Percentiles rank a stretch among this genome's conserved stretches.
Evolutionary conservation across 2,329 filamentous ascomycete species (phyloP).

Genomic region (Xylaria sp.): DNA sequence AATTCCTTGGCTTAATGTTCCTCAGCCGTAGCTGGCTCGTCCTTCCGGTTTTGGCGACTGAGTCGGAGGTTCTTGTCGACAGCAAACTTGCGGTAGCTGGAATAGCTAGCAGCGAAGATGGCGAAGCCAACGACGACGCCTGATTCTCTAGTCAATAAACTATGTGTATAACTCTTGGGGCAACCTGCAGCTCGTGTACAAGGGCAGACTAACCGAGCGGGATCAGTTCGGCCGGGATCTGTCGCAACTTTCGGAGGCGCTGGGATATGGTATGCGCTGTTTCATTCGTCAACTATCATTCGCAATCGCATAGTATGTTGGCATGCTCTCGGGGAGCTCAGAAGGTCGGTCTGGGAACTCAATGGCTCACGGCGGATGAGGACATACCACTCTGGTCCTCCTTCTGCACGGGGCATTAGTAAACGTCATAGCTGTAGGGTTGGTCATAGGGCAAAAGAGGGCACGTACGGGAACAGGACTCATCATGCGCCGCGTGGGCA

Average conservation of each 20-base stretch:
- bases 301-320: not conserved
- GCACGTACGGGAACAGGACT: constrained; percentile 71
- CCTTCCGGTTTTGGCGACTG: constrained; percentile 64
- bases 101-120: constrained; percentile 80
- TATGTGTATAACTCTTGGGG: not conserved
- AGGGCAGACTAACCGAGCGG: constrained; percentile 75
- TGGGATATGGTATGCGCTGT: constrained; percentile 96
- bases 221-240: constrained; percentile 90
- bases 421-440: constrained; percentile 38
- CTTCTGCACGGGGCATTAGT: constrained; percentile 52
- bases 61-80: constrained; percentile 94
- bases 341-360: constrained; percentile 9
- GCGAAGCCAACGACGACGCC: constrained; percentile 88
- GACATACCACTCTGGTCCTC: constrained; percentile 70
- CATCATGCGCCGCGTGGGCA: constrained; percentile 68
- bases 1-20: constrained; percentile 38
- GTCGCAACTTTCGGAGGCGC: constrained; percentile 85
- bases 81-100: constrained; percentile 76
- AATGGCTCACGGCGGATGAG: constrained; percentile 28
- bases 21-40: constrained; percentile 36
- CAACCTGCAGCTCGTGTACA: constrained; percentile 31
- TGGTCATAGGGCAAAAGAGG: constrained; percentile 15
- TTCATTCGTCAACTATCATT: constrained; percentile 24
- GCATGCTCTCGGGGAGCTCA: constrained; percentile 1
- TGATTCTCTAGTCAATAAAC: constrained; percentile 42